Base-by-base conservation (phyloP, 2,329 filamentous ascomycete genomes). In the Magnaporthiopsis incrustans region DNA sequence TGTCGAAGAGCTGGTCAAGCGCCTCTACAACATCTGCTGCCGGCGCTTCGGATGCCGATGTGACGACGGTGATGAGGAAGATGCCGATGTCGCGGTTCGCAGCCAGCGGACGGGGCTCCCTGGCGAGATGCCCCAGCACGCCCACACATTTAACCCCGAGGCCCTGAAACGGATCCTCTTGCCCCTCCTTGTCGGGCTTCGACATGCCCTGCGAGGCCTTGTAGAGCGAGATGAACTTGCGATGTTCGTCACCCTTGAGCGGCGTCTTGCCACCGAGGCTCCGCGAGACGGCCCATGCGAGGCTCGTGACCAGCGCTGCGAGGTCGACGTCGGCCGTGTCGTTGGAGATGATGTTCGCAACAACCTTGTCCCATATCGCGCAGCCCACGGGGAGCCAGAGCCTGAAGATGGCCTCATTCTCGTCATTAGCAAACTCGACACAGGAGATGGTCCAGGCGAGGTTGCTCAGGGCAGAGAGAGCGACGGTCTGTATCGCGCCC, bases 61-160 rank as follows among this genome's bases (percentile, higher is more conserved):
- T 76, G 38, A 88, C 74, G 6, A 86, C 72, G 2, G 81, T 84
- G 63, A 89, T 67, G 61, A 90, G 76, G 72, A 89, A 89, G 22
- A 83, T 77, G 60, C 86, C 86, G 64, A 89, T 82, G 65, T 88
- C 84, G 59, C 83, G 81, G 76, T 89, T 89, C 35, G 82, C 74
- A 15, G 76, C 73, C 12, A 81, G 64, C 0, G 84, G 80, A 2
- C 82, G 81, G 4, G 84, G 83, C 63, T 83, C 75, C 11, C 82
- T 76, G 1, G 85, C 87, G 11, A 89, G 78, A 69, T 85, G 84
- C 65, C 87, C 87, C 14, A 89, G 78, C 8, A 88, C 85, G 63
- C 87, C 87, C 67, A 89, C 79, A 69, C 85, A 88, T 75, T 88
- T 89, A 67, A 89, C 85, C 33, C 85, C 82, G 3, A 89, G 79